phyloP scores from a whole-genome alignment of 257 asterid species.

The Solanum pinnatisectum region DNA sequence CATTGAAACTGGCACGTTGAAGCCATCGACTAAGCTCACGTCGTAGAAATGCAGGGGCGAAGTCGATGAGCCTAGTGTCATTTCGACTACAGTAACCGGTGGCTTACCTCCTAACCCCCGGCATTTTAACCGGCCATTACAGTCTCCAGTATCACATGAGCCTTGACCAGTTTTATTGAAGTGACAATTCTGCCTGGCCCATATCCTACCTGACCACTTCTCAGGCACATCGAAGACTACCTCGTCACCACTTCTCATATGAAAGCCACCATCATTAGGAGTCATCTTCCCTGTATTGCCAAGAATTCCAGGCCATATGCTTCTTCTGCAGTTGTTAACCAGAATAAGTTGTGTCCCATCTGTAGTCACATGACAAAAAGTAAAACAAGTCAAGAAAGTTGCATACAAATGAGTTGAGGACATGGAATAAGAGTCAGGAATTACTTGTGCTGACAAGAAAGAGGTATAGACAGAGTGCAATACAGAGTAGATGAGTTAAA shows the following conservation, averaged over 20 bases:
- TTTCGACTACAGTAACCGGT: conserved; percentile 95
- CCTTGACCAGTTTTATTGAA: conserved; percentile 51
- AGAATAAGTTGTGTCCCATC: conserved; percentile 69
- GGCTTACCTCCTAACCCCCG: conserved; percentile 66
- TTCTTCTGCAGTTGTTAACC: conserved; percentile 84
- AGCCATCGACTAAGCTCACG: conserved; percentile 85
- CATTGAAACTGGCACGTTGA: conserved; percentile 85
- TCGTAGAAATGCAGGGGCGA: conserved; percentile 85
- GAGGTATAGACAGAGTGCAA: conserved; percentile 20
- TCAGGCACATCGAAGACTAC: conserved; percentile 49
- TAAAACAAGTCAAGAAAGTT: not conserved
- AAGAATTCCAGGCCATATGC: conserved; percentile 81
- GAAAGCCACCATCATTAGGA: conserved; percentile 65
- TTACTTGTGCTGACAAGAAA: conserved; percentile 35
- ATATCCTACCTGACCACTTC: conserved; percentile 86
- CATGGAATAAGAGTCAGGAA: not conserved
- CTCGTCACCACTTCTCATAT: conserved; percentile 51
- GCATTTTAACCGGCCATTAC: conserved; percentile 58
- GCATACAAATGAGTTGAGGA: not conserved
- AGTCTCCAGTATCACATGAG: conserved; percentile 73
- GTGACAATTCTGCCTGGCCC: conserved; percentile 71
- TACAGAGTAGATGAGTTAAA: conserved; percentile 3
- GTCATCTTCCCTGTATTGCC: conserved; percentile 67
- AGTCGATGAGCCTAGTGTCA: conserved; percentile 64
- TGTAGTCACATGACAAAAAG: conserved; percentile 18